Evolutionary conservation across 1,139 yeast genomes (phyloP).

Genomic region (Geotrichum reessii): DNA sequence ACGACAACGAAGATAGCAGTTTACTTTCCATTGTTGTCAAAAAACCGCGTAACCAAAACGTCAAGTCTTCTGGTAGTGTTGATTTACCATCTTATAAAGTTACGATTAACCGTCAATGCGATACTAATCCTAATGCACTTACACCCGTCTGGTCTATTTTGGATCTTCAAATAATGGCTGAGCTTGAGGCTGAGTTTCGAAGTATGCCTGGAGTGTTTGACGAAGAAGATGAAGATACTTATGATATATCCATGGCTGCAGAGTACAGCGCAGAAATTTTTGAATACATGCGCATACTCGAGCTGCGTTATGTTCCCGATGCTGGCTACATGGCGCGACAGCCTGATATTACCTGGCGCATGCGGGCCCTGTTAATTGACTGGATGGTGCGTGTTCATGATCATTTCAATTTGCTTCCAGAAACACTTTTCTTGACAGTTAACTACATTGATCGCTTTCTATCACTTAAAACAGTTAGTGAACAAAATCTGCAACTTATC

Average conservation of each 20-base stretch:
- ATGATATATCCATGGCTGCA: conserved; percentile 91
- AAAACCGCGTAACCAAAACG: not conserved
- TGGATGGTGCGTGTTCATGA: conserved; percentile 95
- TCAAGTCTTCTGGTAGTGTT: not conserved
- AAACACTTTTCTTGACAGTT: conserved; percentile 78
- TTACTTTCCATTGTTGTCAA: not conserved
- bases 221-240: conserved; percentile 83
- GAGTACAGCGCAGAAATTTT: conserved; percentile 89
- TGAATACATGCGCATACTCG: conserved; percentile 68
- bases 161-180: conserved; percentile 28
- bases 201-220: conserved; percentile 49
- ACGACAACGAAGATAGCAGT: conserved; percentile 8
- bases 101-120: conserved; percentile 4
- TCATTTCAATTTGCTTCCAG: conserved; percentile 81
- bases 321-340: conserved; percentile 70
- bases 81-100: conserved; percentile 4
- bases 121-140: conserved; percentile 34
- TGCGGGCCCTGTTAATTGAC: conserved; percentile 85
- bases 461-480: conserved; percentile 64
- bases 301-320: conserved; percentile 70
- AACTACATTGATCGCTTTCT: conserved; percentile 88
- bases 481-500: conserved; percentile 82
- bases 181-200: conserved; percentile 27
- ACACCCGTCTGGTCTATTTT: conserved; percentile 31
- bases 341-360: conserved; percentile 69